These are phyloP conservation scores for Kockovaella imperatae DNA, from an alignment of 768 basidiomycete genomes.

Conservation along the genomic window DNA sequence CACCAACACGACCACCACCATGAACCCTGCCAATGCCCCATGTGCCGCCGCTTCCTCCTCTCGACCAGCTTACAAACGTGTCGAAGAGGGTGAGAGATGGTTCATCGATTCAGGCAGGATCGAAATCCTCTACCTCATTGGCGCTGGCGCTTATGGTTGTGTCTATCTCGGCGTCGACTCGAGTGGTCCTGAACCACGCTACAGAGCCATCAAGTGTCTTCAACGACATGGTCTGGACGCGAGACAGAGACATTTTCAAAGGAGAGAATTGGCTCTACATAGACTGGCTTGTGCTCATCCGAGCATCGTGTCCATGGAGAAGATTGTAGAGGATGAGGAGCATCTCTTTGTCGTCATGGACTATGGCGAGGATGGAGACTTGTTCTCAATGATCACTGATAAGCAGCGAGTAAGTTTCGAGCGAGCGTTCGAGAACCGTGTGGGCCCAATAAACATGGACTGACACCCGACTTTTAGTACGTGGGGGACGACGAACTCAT, in stretches of 20 bases:
- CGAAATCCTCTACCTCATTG: slow-evolving; percentile 76
- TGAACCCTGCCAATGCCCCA: not conserved
- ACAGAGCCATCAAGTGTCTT: slow-evolving; percentile 85
- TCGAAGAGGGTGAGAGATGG: too few species aligned
- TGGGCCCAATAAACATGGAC: slow-evolving; percentile 47
- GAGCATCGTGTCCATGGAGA: slow-evolving; percentile 35
- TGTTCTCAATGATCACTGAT: slow-evolving; percentile 41
- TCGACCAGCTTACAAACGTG: too few species aligned
- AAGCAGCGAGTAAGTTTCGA: slow-evolving; percentile 36
- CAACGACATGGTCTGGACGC: slow-evolving; percentile 53
- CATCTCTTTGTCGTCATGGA: slow-evolving; percentile 40
- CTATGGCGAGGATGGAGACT: slow-evolving; percentile 41
- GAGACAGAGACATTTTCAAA: slow-evolving; percentile 59
- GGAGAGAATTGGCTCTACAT: slow-evolving; percentile 57
- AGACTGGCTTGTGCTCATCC: slow-evolving; percentile 42
- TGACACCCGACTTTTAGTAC: slow-evolving; percentile 14
- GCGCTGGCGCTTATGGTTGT: slow-evolving; percentile 89
- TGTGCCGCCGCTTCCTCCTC: slow-evolving; percentile 6
- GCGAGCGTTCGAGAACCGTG: not conserved
- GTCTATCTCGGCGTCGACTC: slow-evolving; percentile 78
- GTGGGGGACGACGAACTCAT: slow-evolving; percentile 59
- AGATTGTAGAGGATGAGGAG: slow-evolving; percentile 37
- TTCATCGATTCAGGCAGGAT: slow-evolving; percentile 71
- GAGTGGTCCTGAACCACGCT: slow-evolving; percentile 31
- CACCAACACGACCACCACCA: not conserved